These are phyloP conservation scores for Salvia hispanica DNA, from an alignment of 257 asterid genomes.

Conservation along the genomic window DNA sequence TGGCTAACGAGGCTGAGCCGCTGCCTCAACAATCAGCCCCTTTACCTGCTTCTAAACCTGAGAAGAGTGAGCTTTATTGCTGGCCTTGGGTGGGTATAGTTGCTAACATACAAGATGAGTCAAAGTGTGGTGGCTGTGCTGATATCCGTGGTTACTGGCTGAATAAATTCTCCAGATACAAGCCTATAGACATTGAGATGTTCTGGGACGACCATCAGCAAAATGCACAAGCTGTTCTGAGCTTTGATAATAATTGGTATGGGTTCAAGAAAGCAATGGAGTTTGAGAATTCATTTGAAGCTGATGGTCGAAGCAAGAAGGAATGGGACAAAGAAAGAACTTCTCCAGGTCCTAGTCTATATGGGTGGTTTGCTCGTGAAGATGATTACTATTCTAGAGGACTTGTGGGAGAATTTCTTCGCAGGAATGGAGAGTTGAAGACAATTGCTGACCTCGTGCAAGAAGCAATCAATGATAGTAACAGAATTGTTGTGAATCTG, in stretches of 20 bases:
- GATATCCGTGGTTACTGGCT: conserved; percentile 30
- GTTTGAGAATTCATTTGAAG: conserved; percentile 35
- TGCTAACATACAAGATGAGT: conserved; percentile 46
- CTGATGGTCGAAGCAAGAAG: conserved; percentile 34
- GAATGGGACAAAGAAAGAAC: conserved; percentile 21
- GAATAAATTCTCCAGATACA: conserved; percentile 34
- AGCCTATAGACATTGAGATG: conserved; percentile 25
- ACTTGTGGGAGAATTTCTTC: conserved; percentile 37
- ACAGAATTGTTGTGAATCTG: conserved; percentile 24
- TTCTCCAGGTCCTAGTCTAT: conserved; percentile 27
- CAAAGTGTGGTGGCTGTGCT: conserved; percentile 32
- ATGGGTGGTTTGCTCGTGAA: conserved; percentile 41
- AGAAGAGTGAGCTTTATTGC: conserved; percentile 56
- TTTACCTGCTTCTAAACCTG: conserved; percentile 39
- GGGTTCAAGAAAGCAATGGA: conserved; percentile 44
- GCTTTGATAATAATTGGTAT: conserved; percentile 34
- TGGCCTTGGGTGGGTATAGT: conserved; percentile 89
- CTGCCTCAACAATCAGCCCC: conserved; percentile 46
- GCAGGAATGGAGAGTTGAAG: conserved; percentile 32
- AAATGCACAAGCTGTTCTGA: conserved; percentile 23
- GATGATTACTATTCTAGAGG: conserved; percentile 32
- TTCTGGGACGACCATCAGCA: conserved; percentile 24
- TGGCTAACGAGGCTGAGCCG: conserved; percentile 58
- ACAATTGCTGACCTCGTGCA: conserved; percentile 32
- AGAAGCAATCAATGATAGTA: conserved; percentile 42